These are phyloP conservation scores for Ephemerocybe angulata DNA, from an alignment of 768 basidiomycete species.

Conservation along the genomic window DNA sequence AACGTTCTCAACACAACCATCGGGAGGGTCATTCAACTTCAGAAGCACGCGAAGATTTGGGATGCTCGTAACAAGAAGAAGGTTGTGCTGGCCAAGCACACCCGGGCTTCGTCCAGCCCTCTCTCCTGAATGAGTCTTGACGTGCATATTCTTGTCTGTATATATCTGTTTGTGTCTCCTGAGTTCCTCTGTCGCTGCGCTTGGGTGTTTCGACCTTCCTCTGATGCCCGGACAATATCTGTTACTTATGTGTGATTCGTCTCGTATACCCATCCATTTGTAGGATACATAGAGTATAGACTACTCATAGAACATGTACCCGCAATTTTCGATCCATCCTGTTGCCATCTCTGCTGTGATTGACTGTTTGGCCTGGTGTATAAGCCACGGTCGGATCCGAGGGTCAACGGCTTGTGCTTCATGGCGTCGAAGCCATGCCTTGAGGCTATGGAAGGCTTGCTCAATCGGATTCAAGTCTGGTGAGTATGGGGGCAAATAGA, in stretches of 20 bases:
- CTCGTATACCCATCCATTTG: not conserved
- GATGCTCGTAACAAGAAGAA: not conserved
- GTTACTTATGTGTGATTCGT: not conserved
- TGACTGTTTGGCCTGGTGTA: conserved; percentile 8
- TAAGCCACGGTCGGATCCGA: conserved; percentile 9
- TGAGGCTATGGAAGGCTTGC: conserved; percentile 29
- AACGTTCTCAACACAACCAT: not conserved
- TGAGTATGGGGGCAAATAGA: conserved; percentile 10
- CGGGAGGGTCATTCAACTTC: not conserved
- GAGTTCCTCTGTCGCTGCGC: not conserved
- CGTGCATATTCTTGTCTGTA: not conserved
- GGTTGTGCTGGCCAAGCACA: not conserved
- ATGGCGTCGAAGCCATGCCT: conserved; percentile 14
- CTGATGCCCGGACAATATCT: not conserved
- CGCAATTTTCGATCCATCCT: conserved; percentile 15
- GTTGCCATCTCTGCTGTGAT: conserved; percentile 11
- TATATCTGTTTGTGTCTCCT: not conserved
- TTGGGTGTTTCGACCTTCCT: not conserved
- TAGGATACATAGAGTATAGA: not conserved
- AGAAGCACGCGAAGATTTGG: not conserved
- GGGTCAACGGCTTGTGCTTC: conserved; percentile 2
- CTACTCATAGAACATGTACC: conserved; percentile 7
- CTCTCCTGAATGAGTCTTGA: not conserved
- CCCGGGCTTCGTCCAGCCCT: not conserved
- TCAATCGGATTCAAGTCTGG: conserved; percentile 22